These are phyloP conservation scores for Iris macrosiphon DNA, from an alignment of 106 monocot genomes.

Conservation along the genomic window DNA sequence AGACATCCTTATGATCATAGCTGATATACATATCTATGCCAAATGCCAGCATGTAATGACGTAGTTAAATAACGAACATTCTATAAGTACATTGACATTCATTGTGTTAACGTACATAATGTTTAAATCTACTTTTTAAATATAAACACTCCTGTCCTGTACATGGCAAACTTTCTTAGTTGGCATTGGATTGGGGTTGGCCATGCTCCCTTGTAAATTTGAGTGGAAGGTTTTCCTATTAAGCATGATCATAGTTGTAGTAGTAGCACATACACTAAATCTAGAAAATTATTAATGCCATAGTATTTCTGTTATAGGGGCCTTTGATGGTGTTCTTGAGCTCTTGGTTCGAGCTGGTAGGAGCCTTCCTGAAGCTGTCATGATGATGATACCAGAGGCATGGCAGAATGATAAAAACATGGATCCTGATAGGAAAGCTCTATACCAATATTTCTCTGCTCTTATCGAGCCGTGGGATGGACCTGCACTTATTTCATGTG, in stretches of 20 bases:
- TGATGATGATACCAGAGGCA: constrained; percentile 99
- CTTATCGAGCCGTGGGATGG: constrained; percentile 99
- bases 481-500: constrained; percentile 97
- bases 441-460: constrained; percentile 95
- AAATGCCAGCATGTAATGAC: no score
- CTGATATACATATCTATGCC: no score
- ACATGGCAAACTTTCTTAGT: no score
- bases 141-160: not conserved
- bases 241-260: not conserved
- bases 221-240: not conserved
- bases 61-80: no score
- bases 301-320: constrained; percentile 37
- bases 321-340: constrained; percentile 97
- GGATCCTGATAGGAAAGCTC: constrained; percentile 86
- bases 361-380: constrained; percentile 92
- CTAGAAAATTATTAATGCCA: not conserved
- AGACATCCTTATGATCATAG: no score
- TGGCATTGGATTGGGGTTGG: not conserved
- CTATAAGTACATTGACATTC: no score
- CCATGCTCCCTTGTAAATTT: not conserved
- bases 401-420: constrained; percentile 99
- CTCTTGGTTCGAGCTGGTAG: constrained; percentile 90
- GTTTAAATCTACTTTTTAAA: not conserved
- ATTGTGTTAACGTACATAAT: not conserved
- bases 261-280: not conserved